phyloP scores from a whole-genome alignment of 352 stramenopile species.

The Plasmopara muralis region DNA sequence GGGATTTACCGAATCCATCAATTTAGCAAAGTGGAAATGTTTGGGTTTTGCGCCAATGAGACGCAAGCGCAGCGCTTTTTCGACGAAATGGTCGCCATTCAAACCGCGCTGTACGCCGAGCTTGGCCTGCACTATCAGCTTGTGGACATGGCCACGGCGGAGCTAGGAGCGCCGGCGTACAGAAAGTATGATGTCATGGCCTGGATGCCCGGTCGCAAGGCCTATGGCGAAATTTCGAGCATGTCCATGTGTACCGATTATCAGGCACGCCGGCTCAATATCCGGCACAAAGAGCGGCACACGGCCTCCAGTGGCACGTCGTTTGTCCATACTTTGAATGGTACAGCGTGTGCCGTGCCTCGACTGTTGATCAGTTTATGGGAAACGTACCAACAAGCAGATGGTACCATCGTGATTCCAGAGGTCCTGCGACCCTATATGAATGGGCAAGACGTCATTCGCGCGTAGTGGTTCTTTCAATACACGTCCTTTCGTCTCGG shows the following conservation, averaged over 20 bases:
- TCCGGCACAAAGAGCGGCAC: slow-evolving; percentile 68
- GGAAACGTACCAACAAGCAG: slow-evolving; percentile 76
- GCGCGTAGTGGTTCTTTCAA: background rate
- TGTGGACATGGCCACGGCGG: slow-evolving; percentile 79
- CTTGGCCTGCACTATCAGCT: slow-evolving; percentile 76
- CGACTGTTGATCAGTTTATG: slow-evolving; percentile 80
- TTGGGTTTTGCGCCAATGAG: slow-evolving; percentile 70
- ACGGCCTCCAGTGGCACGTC: slow-evolving; percentile 37
- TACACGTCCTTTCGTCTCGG: no score
- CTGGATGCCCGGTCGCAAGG: slow-evolving; percentile 76
- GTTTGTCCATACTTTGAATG: slow-evolving; percentile 88
- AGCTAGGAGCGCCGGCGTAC: slow-evolving; percentile 73
- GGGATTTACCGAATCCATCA: slow-evolving; percentile 88
- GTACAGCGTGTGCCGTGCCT: slow-evolving; percentile 75
- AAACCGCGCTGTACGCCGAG: slow-evolving; percentile 70
- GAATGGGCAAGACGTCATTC: slow-evolving; percentile 65
- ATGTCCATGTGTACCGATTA: slow-evolving; percentile 90
- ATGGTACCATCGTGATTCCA: slow-evolving; percentile 74
- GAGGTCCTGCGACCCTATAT: slow-evolving; percentile 76
- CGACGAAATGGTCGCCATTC: slow-evolving; percentile 72
- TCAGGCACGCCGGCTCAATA: slow-evolving; percentile 78
- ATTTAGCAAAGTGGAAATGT: slow-evolving; percentile 89
- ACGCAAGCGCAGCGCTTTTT: slow-evolving; percentile 63
- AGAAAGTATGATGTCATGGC: slow-evolving; percentile 85
- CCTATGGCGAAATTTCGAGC: slow-evolving; percentile 80